These are phyloP conservation scores for Clathrospora elynae DNA, from an alignment of 2,329 filamentous ascomycete species.

Conservation along the genomic window DNA sequence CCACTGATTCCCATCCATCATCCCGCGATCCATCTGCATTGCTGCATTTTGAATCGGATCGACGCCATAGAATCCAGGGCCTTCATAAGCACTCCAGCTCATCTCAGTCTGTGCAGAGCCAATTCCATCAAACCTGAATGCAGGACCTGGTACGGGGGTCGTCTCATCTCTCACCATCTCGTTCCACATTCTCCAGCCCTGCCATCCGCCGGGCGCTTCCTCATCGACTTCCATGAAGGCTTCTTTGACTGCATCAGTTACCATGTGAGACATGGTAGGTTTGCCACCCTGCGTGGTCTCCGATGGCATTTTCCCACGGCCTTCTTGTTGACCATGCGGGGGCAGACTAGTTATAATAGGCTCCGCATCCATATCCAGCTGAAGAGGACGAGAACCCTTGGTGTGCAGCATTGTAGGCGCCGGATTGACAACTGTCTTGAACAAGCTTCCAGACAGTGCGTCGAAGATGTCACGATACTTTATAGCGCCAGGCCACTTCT, in stretches of 20 bases:
- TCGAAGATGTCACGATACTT: slow-evolving; percentile 40
- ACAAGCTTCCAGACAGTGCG: slow-evolving; percentile 26
- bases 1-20: slow-evolving; percentile 20
- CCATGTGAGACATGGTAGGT: slow-evolving; percentile 16
- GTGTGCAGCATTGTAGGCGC: neutral
- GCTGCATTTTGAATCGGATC: slow-evolving; percentile 15
- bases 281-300: neutral
- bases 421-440: slow-evolving; percentile 15
- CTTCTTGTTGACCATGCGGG: neutral
- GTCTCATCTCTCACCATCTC: slow-evolving; percentile 28
- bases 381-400: slow-evolving; percentile 5
- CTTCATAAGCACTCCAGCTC: slow-evolving; percentile 13
- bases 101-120: slow-evolving; percentile 11
- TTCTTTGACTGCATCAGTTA: slow-evolving; percentile 35
- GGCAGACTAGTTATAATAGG: neutral
- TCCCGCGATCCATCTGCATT: slow-evolving; percentile 8
- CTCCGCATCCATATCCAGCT: slow-evolving; percentile 10
- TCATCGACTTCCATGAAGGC: slow-evolving; percentile 39
- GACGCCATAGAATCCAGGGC: slow-evolving; percentile 6
- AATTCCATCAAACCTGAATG: slow-evolving; percentile 4
- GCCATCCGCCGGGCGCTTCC: slow-evolving; percentile 35
- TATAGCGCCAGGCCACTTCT: slow-evolving; percentile 36
- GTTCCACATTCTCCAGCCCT: slow-evolving; percentile 37
- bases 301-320: slow-evolving; percentile 1
- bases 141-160: neutral